Base-by-base conservation (phyloP, 140 eudicot species). In the Erigeron philadelphicus region DNA sequence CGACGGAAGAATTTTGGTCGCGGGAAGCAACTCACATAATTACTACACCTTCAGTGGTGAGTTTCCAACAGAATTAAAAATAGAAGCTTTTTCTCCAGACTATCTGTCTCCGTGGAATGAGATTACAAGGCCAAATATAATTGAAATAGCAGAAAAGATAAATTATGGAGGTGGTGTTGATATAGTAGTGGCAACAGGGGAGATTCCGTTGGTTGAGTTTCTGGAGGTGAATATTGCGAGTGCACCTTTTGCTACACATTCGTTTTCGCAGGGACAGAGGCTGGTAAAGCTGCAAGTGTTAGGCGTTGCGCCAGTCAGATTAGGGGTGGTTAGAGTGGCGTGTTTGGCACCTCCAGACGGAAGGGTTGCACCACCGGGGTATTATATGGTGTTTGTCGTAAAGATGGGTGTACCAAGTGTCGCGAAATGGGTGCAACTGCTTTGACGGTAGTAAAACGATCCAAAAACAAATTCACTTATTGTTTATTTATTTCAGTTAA, bases 191-290 rank as follows among this genome's bases (percentile, higher is more conserved):
- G 41, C 45, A 23, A n/a, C 19, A 4, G 67, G 15, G 6, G 67
- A 40, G 6, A 9, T 61, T 19, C 67, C 67, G n/a, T 13, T 11
- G 46, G 16, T 35, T 42, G 65, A 8, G 8, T 5, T 60, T 7
- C 18, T 42, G 13, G 67, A 61, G 21, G 67, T 61, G 41, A 61
- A 61, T 15, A 61, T 61, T 41, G 67, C 67, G 7, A 61, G 67
- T 61, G 67, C 48, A 40, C 49, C 67, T 40, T 61, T 35, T 0
- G 67, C 67, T n/a, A 61, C 31, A 8, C 67, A 61, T 61, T 61
- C 67, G 7, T 61, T 61, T 11, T 61, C 49, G 15, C 67, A 61
- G 12, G 67, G 67, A 9, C 67, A 61, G 16, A 61, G 49, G 6
- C 67, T 61, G 5, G 67, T 61, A 47, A 61, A 61, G 19, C 45